Evolutionary conservation across 1,284 basidiomycete species (phyloP).

Genomic region (Apiotrichum gamsii): DNA sequence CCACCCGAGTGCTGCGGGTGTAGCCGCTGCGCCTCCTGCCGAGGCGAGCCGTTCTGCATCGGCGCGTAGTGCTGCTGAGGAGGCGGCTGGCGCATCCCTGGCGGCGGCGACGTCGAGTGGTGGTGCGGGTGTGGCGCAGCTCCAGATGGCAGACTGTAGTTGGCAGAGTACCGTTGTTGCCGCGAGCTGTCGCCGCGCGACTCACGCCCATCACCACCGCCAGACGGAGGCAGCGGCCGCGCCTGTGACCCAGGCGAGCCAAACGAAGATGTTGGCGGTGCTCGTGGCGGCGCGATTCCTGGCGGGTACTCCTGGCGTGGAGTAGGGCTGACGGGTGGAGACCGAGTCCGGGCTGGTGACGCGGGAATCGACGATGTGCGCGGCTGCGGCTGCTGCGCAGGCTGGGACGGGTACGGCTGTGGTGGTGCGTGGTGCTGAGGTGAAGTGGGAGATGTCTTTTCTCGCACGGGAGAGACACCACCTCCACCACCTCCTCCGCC

Average conservation of each 20-base stretch:
- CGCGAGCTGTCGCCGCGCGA: background rate
- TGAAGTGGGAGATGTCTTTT: no score
- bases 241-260: background rate
- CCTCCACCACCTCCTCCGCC: no score
- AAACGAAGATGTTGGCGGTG: background rate
- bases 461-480: no score
- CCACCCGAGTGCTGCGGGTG: conserved; percentile 3
- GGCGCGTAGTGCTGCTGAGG: conserved; percentile 6
- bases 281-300: conserved; percentile 12
- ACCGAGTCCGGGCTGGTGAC: conserved; percentile 6
- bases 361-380: conserved; percentile 10
- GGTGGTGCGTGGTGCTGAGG: conserved; percentile 10
- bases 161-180: no score
- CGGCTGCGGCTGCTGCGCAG: conserved; percentile 7
- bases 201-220: no score
- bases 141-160: no score
- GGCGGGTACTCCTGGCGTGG: conserved; percentile 12
- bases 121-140: no score
- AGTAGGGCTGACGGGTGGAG: conserved; percentile 12
- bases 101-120: conserved; percentile 2
- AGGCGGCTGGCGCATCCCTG: conserved; percentile 7
- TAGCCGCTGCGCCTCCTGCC: background rate
- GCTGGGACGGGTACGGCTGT: conserved; percentile 3
- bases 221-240: background rate
- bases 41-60: background rate